A percentile compares a stretch with the other conserved stretches of the same genome.
These are phyloP conservation scores for Aspergillus arachidicola DNA, from an alignment of 2,329 filamentous ascomycete genomes.

Conservation along the genomic window DNA sequence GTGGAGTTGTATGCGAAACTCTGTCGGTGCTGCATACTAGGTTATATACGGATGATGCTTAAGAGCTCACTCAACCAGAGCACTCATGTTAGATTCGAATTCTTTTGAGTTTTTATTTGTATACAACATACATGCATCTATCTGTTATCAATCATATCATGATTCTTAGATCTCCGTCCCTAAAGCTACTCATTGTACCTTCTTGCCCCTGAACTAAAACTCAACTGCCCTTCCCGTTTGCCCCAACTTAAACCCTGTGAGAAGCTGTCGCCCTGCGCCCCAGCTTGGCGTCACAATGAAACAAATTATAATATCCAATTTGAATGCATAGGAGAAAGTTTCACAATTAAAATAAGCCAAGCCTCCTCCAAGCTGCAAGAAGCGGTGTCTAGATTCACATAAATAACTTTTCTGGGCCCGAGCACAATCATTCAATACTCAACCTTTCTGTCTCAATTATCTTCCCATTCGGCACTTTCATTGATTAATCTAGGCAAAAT, in stretches of 20 bases:
- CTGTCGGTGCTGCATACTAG: too few relatives aligned
- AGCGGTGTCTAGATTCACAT: too few relatives aligned
- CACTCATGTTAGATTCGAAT: too few relatives aligned
- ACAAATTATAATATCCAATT: neutral
- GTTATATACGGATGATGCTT: too few relatives aligned
- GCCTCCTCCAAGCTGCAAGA: too few relatives aligned
- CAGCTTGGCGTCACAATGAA: neutral
- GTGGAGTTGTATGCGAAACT: too few relatives aligned
- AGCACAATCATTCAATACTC: too few relatives aligned
- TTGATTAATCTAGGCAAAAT: neutral
- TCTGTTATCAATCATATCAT: neutral
- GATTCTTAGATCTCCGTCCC: neutral
- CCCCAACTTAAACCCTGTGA: neutral
- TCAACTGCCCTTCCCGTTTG: neutral
- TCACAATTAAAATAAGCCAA: too few relatives aligned
- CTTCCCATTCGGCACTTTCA: too few relatives aligned
- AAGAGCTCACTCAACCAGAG: too few relatives aligned
- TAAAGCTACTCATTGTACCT: neutral
- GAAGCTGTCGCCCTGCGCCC: neutral
- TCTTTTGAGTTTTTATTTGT: neutral
- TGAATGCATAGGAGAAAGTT: neutral
- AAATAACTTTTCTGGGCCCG: too few relatives aligned
- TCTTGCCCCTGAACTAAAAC: neutral
- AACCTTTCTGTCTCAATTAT: too few relatives aligned
- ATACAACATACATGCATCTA: neutral